These are phyloP conservation scores for Trichomonascaceae sp. DNA, from an alignment of 1,139 yeast genomes.

Conservation along the genomic window DNA sequence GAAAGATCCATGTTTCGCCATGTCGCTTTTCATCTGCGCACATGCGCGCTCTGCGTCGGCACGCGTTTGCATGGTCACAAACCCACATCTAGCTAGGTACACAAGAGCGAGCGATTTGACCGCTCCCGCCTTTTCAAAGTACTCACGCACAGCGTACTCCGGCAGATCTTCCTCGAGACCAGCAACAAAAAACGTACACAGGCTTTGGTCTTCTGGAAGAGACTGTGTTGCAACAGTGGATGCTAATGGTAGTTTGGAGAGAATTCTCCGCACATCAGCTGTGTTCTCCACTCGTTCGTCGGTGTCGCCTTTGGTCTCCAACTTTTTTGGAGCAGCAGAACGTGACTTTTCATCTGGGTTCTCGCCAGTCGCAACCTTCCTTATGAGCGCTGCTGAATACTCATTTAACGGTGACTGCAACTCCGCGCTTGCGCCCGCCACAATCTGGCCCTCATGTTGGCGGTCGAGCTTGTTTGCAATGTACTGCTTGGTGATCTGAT, in stretches of 20 bases:
- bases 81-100: slow-evolving; percentile 57
- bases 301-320: slow-evolving; percentile 1
- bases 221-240: slow-evolving; percentile 32
- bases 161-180: slow-evolving; percentile 60
- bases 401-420: slow-evolving; percentile 1
- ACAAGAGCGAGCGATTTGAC: slow-evolving; percentile 39
- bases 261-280: slow-evolving; percentile 36
- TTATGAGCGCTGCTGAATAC: slow-evolving; percentile 2
- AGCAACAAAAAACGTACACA: slow-evolving; percentile 53
- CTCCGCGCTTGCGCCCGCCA: slow-evolving; percentile 1
- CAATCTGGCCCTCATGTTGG: slow-evolving; percentile 13
- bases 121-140: slow-evolving; percentile 34
- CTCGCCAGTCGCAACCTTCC: slow-evolving; percentile 3
- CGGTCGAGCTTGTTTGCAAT: slow-evolving; percentile 38
- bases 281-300: slow-evolving; percentile 14
- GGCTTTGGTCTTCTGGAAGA: slow-evolving; percentile 29
- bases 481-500: slow-evolving; percentile 41
- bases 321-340: slow-evolving; percentile 1
- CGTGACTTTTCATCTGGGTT: slow-evolving; percentile 2
- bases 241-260: slow-evolving; percentile 43
- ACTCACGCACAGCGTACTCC: slow-evolving; percentile 42
- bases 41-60: slow-evolving; percentile 46
- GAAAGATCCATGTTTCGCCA: slow-evolving; percentile 20
- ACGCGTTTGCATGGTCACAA: slow-evolving; percentile 38
- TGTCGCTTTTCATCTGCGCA: slow-evolving; percentile 18